These are phyloP conservation scores for Erythrophleum ivorense DNA, from an alignment of 331 rosid genomes.

Conservation along the genomic window DNA sequence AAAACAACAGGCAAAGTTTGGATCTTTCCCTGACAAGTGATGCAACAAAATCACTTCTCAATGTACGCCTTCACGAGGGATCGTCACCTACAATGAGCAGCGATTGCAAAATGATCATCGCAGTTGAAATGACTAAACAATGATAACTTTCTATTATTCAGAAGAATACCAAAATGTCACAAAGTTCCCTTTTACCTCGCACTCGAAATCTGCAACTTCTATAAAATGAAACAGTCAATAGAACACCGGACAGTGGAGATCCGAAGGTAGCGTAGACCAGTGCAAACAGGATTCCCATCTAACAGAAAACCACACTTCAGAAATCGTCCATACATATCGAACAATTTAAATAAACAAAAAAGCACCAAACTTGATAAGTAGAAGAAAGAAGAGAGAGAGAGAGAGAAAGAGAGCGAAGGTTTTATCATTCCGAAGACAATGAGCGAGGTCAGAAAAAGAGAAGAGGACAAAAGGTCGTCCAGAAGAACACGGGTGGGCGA, in stretches of 20 bases:
- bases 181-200: slow-evolving; percentile 27
- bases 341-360: background rate
- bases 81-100: slow-evolving; percentile 23
- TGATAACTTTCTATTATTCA: background rate
- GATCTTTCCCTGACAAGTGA: slow-evolving; percentile 26
- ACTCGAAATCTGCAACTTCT: slow-evolving; percentile 23
- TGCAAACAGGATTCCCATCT: slow-evolving; percentile 23
- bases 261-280: slow-evolving; percentile 39
- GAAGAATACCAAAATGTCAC: slow-evolving; percentile 28
- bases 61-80: slow-evolving; percentile 24
- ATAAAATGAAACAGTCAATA: slow-evolving; percentile 22
- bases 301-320: slow-evolving; percentile 31
- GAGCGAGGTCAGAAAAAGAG: slow-evolving; percentile 40
- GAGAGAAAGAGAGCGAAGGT: background rate
- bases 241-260: slow-evolving; percentile 38
- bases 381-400: background rate
- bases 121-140: slow-evolving; percentile 13
- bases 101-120: slow-evolving; percentile 25
- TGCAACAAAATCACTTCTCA: slow-evolving; percentile 40
- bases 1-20: background rate
- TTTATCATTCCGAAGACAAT: slow-evolving; percentile 40
- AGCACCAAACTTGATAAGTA: background rate
- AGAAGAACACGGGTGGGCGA: slow-evolving; percentile 46
- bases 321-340: background rate
- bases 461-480: slow-evolving; percentile 42